These are phyloP conservation scores for Cyclotella atomus DNA, from an alignment of 108 stramenopile genomes.

Conservation along the genomic window DNA sequence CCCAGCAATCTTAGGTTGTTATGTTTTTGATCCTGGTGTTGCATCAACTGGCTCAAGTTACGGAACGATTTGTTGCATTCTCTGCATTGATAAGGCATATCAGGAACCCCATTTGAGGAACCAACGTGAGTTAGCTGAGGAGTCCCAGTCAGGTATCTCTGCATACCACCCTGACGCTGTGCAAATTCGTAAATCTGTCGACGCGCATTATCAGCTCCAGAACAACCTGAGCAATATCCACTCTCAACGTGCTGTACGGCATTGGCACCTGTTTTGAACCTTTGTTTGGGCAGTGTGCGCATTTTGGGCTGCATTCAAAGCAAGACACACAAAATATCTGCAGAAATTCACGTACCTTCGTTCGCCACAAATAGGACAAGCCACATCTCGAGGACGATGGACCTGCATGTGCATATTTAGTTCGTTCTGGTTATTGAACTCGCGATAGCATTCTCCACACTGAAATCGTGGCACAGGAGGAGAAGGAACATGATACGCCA, in stretches of 20 bases:
- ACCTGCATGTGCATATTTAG: slow-evolving; percentile 82
- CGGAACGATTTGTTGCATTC: slow-evolving; percentile 60
- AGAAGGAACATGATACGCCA: slow-evolving; percentile 5
- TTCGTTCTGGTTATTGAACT: slow-evolving; percentile 56
- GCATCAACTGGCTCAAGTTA: slow-evolving; percentile 71
- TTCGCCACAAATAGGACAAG: slow-evolving; percentile 75
- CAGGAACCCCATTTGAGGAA: slow-evolving; percentile 44
- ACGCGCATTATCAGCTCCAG: slow-evolving; percentile 60
- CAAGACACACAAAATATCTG: neutral
- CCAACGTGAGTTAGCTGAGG: slow-evolving; percentile 58
- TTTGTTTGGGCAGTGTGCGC: too few species aligned
- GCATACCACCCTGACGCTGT: slow-evolving; percentile 36
- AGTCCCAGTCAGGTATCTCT: slow-evolving; percentile 46
- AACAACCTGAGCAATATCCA: slow-evolving; percentile 68
- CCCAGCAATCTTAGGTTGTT: slow-evolving; percentile 35
- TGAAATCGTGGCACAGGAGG: neutral
- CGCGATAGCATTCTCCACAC: slow-evolving; percentile 56
- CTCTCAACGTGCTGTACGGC: slow-evolving; percentile 78
- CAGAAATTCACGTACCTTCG: slow-evolving; percentile 12
- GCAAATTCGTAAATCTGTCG: slow-evolving; percentile 69
- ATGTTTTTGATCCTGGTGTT: slow-evolving; percentile 76
- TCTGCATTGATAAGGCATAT: slow-evolving; percentile 66
- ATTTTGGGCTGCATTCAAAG: neutral
- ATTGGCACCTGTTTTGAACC: slow-evolving; percentile 70
- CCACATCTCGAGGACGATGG: slow-evolving; percentile 68